phyloP scores from a whole-genome alignment of 768 basidiomycete species.

The Serendipita indica region DNA sequence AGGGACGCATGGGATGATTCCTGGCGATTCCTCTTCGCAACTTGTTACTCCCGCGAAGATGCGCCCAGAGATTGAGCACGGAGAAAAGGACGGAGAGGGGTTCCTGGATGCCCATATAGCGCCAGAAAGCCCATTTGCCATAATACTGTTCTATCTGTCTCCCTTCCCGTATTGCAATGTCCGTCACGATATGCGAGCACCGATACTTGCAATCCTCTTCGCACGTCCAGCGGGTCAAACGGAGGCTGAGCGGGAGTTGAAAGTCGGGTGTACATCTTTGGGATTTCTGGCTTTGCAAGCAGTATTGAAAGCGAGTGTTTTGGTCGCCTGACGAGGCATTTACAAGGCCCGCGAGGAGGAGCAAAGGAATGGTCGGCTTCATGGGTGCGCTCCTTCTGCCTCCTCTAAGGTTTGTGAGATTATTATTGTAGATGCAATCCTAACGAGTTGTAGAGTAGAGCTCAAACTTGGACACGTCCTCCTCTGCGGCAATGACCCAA shows the following conservation, averaged over 20 bases:
- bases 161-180: constrained; percentile 32
- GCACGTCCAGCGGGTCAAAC: constrained; percentile 76
- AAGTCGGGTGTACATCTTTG: constrained; percentile 29
- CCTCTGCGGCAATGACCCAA: too few species aligned
- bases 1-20: constrained; percentile 52
- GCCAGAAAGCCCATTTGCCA: constrained; percentile 96
- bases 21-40: constrained; percentile 34
- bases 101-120: constrained; percentile 81
- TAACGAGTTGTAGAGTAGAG: too few species aligned
- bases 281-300: constrained; percentile 29
- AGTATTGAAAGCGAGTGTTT: constrained; percentile 36
- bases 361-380: not conserved
- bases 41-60: constrained; percentile 42
- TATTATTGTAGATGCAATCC: too few species aligned
- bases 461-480: too few species aligned
- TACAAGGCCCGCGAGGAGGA: constrained; percentile 10
- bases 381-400: too few species aligned
- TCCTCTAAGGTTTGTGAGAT: too few species aligned
- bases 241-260: constrained; percentile 37
- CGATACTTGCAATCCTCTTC: constrained; percentile 73
- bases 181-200: constrained; percentile 73
- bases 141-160: constrained; percentile 56
- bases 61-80: constrained; percentile 66
- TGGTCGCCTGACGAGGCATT: constrained; percentile 51
- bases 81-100: constrained; percentile 86